phyloP scores from a whole-genome alignment of 805 yeast genomes.

The Wickerhamomyces ciferrii region DNA sequence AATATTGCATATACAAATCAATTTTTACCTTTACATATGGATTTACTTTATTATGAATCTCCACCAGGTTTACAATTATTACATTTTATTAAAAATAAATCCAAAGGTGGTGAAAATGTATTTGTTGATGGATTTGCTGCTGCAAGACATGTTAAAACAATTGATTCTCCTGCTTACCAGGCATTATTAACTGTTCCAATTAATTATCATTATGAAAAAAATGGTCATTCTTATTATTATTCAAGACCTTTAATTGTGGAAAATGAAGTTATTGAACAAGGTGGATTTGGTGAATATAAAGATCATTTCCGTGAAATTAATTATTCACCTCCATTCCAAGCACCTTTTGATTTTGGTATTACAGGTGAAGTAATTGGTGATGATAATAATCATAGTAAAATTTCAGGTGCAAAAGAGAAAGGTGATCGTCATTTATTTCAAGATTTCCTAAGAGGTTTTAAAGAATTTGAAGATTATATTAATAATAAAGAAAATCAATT shows the following conservation, averaged over 20 bases:
- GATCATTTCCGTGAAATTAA: conserved; percentile 50
- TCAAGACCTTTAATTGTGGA: conserved; percentile 61
- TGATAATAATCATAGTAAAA: conserved; percentile 10
- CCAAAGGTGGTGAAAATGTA: conserved; percentile 61
- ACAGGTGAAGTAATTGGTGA: conserved; percentile 22
- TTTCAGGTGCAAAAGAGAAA: conserved; percentile 29
- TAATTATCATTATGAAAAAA: conserved; percentile 63
- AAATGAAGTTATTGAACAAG: conserved; percentile 24
- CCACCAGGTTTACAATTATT: conserved; percentile 77
- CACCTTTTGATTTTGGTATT: conserved; percentile 63
- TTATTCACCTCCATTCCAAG: conserved; percentile 82
- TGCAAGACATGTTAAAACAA: conserved; percentile 45
- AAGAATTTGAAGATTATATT: conserved; percentile 54
- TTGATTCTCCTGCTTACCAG: conserved; percentile 57
- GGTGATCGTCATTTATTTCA: conserved; percentile 39
- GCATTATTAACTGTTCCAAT: conserved; percentile 61
- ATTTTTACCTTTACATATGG: conserved; percentile 73
- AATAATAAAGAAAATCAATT: conserved; percentile 49
- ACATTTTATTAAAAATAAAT: conserved; percentile 49
- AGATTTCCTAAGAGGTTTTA: conserved; percentile 54
- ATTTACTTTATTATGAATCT: conserved; percentile 68
- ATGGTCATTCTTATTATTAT: conserved; percentile 55
- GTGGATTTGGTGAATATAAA: conserved; percentile 10
- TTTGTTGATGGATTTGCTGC: conserved; percentile 71
- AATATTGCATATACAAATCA: conserved; percentile 67